Base-by-base conservation (phyloP, 1,284 basidiomycete species). In the Pseudozyma hubeiensis region DNA sequence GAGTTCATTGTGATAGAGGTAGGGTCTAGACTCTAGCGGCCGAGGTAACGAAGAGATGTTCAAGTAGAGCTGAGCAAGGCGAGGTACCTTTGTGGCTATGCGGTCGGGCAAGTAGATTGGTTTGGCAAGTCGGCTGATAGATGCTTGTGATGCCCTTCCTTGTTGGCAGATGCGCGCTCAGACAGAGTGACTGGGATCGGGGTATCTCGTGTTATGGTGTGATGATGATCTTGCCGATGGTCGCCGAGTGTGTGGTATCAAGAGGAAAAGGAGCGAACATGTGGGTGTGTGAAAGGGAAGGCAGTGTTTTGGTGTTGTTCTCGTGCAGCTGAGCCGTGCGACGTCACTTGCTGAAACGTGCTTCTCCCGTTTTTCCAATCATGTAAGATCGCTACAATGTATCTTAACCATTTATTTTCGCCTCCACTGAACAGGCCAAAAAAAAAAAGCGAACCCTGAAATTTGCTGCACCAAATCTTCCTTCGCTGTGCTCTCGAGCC, bases 1-100 rank as follows among this genome's bases (percentile, higher is more conserved):
- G 81, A 81, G 66, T 82, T 82, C 81, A 82, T 82, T 29, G 40
- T 58, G 50, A 35, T 19, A 8, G 7, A 35, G 7, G 1, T 13
- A 19, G 24, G 35, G 49, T 35, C 13, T 9, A 29, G 24, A 24
- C 24, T 24, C 24, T 24, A 24, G 24, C 24, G 24, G 24, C 24
- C 24, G 2, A 24, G 24, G 24, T 24, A 24, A 24, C 24, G 24
- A 24, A 4, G 24, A 24, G 24, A 24, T 24, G 24, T 24, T 2
- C 4, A 24, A 24, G 24, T 24, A 24, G 24, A 24, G 24, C 24
- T 24, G 24, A 24, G 24, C 24, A 4, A 24, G 24, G 24, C 24
- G 24, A 24, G 24, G 24, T 24, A 24, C 24, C 24, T 24, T 1
- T 24, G 24, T 24, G 1, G 24, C 24, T 24, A 24, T 24, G 24